Evolutionary conservation across 257 asterid species (phyloP).

Genomic region (Solanum stenotomum): DNA sequence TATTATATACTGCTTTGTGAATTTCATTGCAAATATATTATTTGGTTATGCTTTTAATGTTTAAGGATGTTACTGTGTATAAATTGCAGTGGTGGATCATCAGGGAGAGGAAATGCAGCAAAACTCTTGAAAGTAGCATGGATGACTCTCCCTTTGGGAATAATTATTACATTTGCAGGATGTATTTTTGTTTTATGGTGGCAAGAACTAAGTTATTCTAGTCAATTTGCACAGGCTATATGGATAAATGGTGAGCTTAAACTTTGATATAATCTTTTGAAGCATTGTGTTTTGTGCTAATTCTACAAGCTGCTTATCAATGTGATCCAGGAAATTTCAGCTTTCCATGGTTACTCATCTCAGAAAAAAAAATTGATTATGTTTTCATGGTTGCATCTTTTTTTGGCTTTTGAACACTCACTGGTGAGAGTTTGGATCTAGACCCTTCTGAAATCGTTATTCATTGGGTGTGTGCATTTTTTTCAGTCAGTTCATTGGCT

Average conservation of each 20-base stretch:
- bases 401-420: background rate
- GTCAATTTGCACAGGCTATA: slow-evolving; percentile 78
- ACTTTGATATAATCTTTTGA: background rate
- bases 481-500: background rate
- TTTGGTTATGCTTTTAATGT: background rate
- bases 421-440: background rate
- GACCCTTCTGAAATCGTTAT: background rate
- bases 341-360: background rate
- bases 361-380: background rate
- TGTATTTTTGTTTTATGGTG: slow-evolving; percentile 74
- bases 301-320: background rate
- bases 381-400: background rate
- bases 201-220: slow-evolving; percentile 63
- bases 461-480: background rate
- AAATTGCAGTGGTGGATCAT: slow-evolving; percentile 54
- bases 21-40: background rate
- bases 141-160: slow-evolving; percentile 77
- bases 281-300: background rate
- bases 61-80: background rate
- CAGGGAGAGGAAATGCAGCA: slow-evolving; percentile 46
- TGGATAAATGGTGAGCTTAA: slow-evolving; percentile 62
- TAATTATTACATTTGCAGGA: slow-evolving; percentile 46
- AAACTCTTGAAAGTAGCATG: slow-evolving; percentile 85
- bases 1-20: background rate
- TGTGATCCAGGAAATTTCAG: background rate